Evolutionary conservation across 306 rosid species (phyloP).

Genomic region (Datisca glomerata): DNA sequence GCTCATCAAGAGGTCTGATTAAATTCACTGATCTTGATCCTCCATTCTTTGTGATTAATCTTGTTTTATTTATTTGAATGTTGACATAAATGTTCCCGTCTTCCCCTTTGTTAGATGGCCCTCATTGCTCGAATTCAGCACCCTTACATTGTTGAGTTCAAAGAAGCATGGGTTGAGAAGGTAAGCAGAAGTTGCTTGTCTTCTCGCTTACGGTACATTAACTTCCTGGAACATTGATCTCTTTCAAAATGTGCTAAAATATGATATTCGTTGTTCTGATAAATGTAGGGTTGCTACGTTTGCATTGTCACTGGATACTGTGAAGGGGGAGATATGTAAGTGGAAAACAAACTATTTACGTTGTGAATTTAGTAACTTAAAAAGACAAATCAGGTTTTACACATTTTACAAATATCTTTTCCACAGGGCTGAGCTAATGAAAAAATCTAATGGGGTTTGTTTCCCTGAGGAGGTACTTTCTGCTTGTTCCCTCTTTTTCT

Average conservation of each 20-base stretch:
- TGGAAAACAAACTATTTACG: constrained; percentile 4
- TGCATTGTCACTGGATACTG: constrained; percentile 98
- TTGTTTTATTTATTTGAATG: constrained; percentile 11
- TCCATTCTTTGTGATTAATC: background rate
- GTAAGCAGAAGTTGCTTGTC: constrained; percentile 23
- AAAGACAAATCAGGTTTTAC: too few relatives aligned
- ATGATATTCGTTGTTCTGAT: background rate
- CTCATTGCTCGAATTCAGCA: constrained; percentile 92
- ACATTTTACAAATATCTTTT: too few relatives aligned
- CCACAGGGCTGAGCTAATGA: constrained; percentile 90
- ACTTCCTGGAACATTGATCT: background rate
- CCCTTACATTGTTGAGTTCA: constrained; percentile 88
- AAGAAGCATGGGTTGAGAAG: constrained; percentile 99
- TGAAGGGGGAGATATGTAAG: constrained; percentile 99
- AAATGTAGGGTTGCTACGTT: constrained; percentile 92
- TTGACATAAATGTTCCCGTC: constrained; percentile 1
- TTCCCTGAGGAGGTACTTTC: constrained; percentile 87
- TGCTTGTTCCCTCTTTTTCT: constrained; percentile 3
- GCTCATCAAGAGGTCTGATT: constrained; percentile 92
- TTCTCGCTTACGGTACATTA: constrained; percentile 5
- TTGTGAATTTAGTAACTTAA: too few relatives aligned
- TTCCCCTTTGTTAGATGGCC: constrained; percentile 63
- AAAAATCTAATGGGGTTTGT: constrained; percentile 68
- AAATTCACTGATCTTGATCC: background rate
- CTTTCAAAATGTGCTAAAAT: background rate